Conservation (phyloP, 2,329 filamentous ascomycete genomes). For the Colletotrichum sp. region DNA sequence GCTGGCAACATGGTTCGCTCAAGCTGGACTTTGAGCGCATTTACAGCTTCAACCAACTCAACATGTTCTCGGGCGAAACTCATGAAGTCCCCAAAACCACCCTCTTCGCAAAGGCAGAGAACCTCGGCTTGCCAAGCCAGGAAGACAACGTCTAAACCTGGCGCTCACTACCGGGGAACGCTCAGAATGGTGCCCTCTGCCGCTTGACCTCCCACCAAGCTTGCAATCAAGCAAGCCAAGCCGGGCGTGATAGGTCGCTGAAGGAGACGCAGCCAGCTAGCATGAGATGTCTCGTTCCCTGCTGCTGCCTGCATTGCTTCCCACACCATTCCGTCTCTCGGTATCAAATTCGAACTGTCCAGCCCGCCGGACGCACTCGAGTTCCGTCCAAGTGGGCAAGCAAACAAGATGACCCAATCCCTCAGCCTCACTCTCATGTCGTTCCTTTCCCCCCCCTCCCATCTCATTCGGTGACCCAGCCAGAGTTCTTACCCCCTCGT, state of each 20-base stretch:
- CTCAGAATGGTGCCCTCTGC: background rate
- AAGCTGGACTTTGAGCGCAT: background rate
- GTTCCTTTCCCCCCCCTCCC: background rate
- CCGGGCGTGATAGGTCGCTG: background rate
- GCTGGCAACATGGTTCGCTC: background rate
- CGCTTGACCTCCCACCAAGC: background rate
- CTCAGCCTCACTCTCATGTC: background rate
- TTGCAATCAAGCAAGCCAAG: background rate
- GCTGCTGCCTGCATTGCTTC: background rate
- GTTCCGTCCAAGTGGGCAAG: background rate
- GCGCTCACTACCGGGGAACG: background rate
- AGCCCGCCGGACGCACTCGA: background rate
- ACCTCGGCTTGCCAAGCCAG: background rate
- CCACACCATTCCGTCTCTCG: constrained; percentile 1
- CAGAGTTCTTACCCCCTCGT: background rate
- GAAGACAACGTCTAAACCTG: background rate
- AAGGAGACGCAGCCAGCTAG: background rate
- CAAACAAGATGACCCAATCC: background rate
- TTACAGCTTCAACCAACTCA: background rate
- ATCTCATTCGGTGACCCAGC: background rate
- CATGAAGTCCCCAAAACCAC: background rate
- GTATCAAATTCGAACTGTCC: background rate
- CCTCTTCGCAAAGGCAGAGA: background rate
- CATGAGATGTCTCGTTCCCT: background rate
- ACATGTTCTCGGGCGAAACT: background rate